Conservation (phyloP, 257 asterid species). For the Forsythia suspensa region DNA sequence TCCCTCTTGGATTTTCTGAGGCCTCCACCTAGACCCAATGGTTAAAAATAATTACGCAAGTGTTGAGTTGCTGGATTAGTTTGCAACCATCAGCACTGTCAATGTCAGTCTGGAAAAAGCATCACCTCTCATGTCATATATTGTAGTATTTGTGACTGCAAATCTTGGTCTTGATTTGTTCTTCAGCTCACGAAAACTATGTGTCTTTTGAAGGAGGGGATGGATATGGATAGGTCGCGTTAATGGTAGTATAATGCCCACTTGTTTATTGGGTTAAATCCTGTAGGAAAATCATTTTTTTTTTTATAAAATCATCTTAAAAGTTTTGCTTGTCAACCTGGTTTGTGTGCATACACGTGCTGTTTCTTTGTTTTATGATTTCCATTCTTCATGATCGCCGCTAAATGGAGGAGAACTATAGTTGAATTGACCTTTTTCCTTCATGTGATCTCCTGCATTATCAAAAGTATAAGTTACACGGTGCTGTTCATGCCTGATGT, state of each 20-base stretch:
- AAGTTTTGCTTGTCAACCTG: neutral
- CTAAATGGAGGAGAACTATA: neutral
- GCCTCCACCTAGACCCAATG: too few relatives aligned
- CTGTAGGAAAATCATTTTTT: neutral
- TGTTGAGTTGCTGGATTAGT: neutral
- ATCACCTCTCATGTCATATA: neutral
- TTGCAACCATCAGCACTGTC: neutral
- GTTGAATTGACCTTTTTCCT: slow-evolving; percentile 7
- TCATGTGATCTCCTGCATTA: slow-evolving; percentile 12
- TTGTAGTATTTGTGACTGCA: neutral
- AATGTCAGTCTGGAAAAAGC: neutral
- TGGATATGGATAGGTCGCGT: neutral
- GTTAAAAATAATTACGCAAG: neutral
- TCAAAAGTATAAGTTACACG: neutral
- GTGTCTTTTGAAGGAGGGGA: neutral
- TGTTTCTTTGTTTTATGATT: neutral
- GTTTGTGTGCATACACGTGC: neutral
- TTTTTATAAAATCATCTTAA: neutral
- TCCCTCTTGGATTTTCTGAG: neutral
- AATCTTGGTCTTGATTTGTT: neutral
- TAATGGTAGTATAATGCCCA: neutral
- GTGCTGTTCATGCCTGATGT: slow-evolving; percentile 19
- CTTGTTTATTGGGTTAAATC: neutral
- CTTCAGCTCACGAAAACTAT: neutral
- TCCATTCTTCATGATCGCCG: neutral